phyloP scores from a whole-genome alignment of 305 asterid genomes.

The Fraxinus sp. region DNA sequence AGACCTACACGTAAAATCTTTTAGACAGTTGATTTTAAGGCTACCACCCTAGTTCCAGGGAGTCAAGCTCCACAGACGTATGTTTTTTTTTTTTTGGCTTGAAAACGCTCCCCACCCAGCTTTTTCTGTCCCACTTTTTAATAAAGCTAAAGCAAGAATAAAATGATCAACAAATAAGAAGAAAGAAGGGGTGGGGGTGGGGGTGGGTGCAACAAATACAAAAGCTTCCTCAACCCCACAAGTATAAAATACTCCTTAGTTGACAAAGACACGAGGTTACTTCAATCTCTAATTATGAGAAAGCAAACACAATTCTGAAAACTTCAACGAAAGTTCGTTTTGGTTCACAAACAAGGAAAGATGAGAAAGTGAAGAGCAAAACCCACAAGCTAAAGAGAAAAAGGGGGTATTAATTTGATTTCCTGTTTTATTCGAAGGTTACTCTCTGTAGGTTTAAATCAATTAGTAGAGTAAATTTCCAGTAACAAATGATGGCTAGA shows the following conservation, averaged over 20 bases:
- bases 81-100: slow-evolving; percentile 50
- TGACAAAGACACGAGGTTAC: slow-evolving; percentile 56
- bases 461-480: not conserved
- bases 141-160: slow-evolving; percentile 69
- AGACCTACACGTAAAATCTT: not conserved
- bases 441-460: not conserved
- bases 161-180: slow-evolving; percentile 15
- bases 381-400: slow-evolving; percentile 14
- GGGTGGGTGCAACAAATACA: slow-evolving; percentile 19
- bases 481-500: slow-evolving; percentile 80
- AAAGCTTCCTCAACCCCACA: slow-evolving; percentile 54
- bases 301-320: slow-evolving; percentile 53
- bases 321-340: slow-evolving; percentile 54
- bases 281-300: slow-evolving; percentile 45
- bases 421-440: not conserved
- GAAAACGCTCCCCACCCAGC: slow-evolving; percentile 70
- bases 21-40: not conserved
- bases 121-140: slow-evolving; percentile 57
- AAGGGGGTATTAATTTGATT: not conserved
- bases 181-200: slow-evolving; percentile 17
- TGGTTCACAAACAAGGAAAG: slow-evolving; percentile 44
- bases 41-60: slow-evolving; percentile 68
- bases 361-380: slow-evolving; percentile 36
- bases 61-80: slow-evolving; percentile 55
- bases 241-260: slow-evolving; percentile 58